Base-by-base conservation (phyloP, 345 rosid genomes). In the Brassica incana region DNA sequence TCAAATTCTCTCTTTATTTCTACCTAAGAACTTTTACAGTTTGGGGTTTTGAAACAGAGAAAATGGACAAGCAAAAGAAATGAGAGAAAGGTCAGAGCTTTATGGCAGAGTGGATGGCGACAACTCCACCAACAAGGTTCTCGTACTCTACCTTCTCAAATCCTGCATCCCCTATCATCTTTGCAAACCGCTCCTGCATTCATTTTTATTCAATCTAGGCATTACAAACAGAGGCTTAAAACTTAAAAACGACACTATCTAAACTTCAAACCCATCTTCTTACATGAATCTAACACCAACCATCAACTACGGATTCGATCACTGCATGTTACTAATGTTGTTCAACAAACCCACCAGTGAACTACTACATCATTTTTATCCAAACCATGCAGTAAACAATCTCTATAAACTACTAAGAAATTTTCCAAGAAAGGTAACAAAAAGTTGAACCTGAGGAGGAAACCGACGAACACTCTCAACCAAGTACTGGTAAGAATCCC, bases 61-160 rank as follows among this genome's bases (percentile, higher is more conserved):
- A 65, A 50, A 67, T 5, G 8, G 16, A 67, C 8, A 16, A 64
- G 36, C 30, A 36, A 36, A 27, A 67, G 5, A 52, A 18, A 8
- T 38, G 38, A 5, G 11, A 23, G 27, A 10, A 15, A 8, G 11
- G 18, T 81, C 79, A 95, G 63, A 91, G 58, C 84, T 95, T 95
- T 69, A 93, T 32, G 3, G 90, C 96, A 0, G 98, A 95, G 71
- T 95, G 99, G 65, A 95, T 89, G 75, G 98, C 91, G 10, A 92
- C 97, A 29, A 95, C 96, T 72, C 99, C 99, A 7, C 94, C 97
- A 0, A 93, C 94, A 10, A 95, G 89, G 86, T 95, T 91, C 84
- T 95, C 98, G 59, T 91, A 95, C 83, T 91, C 99, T 54, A 95
- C 97, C 84, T 86, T 93, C 88, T 91, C 88, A 84, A 95, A 93